These are phyloP conservation scores for Psilocybe subaeruginosa DNA, from an alignment of 768 basidiomycete species.

Conservation along the genomic window DNA sequence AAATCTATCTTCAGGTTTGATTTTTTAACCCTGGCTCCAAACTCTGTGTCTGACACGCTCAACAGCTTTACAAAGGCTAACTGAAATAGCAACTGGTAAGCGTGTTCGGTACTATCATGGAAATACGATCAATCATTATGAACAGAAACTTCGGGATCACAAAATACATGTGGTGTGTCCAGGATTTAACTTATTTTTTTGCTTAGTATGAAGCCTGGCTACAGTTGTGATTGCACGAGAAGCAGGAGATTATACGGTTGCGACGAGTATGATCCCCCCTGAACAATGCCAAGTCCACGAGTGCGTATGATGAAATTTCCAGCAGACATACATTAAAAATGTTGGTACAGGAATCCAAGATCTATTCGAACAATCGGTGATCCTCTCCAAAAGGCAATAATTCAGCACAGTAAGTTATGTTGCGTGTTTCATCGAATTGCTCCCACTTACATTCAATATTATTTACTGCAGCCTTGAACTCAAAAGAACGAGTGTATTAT, in stretches of 20 bases:
- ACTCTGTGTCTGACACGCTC: not conserved
- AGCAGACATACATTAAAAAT: not conserved
- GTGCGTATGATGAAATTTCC: slow-evolving; percentile 39
- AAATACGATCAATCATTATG: slow-evolving; percentile 8
- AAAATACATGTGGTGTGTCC: slow-evolving; percentile 57
- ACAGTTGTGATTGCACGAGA: slow-evolving; percentile 69
- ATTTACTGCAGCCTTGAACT: slow-evolving; percentile 54
- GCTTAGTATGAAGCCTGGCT: not conserved
- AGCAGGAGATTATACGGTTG: slow-evolving; percentile 71
- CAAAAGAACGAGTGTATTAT: slow-evolving; percentile 61
- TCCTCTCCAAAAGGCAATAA: slow-evolving; percentile 67
- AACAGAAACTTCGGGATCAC: slow-evolving; percentile 65
- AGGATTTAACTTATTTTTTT: not conserved
- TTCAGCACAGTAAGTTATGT: slow-evolving; percentile 57
- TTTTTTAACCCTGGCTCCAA: not conserved
- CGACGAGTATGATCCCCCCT: slow-evolving; percentile 64
- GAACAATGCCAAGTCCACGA: slow-evolving; percentile 69
- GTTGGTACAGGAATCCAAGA: slow-evolving; percentile 52
- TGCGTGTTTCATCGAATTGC: not conserved
- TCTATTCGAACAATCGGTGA: slow-evolving; percentile 61
- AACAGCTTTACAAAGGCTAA: slow-evolving; percentile 64
- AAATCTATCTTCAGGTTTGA: slow-evolving; percentile 60
- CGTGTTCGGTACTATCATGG: not conserved
- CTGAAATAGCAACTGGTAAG: slow-evolving; percentile 71
- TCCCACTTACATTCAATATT: not conserved